Evolutionary conservation across 345 rosid species (phyloP).

Genomic region (Dimocarpus longan): DNA sequence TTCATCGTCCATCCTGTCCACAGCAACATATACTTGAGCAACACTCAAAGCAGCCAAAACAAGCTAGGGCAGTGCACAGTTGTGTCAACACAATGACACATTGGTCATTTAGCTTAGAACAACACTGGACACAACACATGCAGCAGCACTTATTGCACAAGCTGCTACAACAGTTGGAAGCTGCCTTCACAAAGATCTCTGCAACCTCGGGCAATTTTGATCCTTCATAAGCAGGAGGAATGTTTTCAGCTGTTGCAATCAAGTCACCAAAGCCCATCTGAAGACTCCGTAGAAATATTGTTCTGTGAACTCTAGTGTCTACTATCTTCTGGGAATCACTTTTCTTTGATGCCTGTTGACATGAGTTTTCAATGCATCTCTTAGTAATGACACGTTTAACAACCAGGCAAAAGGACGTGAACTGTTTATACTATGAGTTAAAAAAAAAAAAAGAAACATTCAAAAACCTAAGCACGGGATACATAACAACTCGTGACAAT

Average conservation of each 20-base stretch:
- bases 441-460: too few relatives aligned
- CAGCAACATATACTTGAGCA: constrained; percentile 67
- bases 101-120: constrained; percentile 66
- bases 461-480: neutral
- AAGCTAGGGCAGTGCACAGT: constrained; percentile 64
- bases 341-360: constrained; percentile 42
- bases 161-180: constrained; percentile 71
- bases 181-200: constrained; percentile 71
- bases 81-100: constrained; percentile 61
- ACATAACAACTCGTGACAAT: neutral
- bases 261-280: constrained; percentile 74
- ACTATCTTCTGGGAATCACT: constrained; percentile 36
- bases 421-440: neutral
- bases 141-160: constrained; percentile 71
- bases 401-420: neutral
- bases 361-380: neutral
- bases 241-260: constrained; percentile 64
- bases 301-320: constrained; percentile 38
- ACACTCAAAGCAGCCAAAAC: constrained; percentile 79
- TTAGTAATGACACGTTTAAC: too few relatives aligned
- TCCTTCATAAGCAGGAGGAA: constrained; percentile 58
- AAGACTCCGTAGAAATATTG: constrained; percentile 39
- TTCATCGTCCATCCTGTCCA: constrained; percentile 44
- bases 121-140: constrained; percentile 79
- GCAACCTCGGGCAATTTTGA: constrained; percentile 72